These are phyloP conservation scores for Euphorbia pulcherrima DNA, from an alignment of 345 rosid genomes.

Conservation along the genomic window DNA sequence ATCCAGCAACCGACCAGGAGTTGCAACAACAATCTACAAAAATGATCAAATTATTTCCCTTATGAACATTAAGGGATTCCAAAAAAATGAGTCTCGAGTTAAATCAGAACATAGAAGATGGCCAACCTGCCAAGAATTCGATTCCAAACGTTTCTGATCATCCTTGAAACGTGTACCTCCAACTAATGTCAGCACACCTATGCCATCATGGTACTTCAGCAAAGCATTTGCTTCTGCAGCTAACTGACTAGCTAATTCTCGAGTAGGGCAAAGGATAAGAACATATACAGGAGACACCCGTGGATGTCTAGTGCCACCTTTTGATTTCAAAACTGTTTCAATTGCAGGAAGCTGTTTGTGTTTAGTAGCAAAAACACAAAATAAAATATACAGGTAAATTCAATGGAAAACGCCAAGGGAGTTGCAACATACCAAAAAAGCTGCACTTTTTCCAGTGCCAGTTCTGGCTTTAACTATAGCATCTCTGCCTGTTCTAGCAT, in stretches of 20 bases:
- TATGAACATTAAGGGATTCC: background rate
- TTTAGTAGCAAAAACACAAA: slow-evolving; percentile 42
- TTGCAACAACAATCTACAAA: slow-evolving; percentile 78
- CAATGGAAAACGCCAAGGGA: slow-evolving; percentile 15
- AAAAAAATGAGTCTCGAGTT: slow-evolving; percentile 6
- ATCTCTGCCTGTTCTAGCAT: slow-evolving; percentile 70
- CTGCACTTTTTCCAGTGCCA: slow-evolving; percentile 81
- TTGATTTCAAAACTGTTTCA: slow-evolving; percentile 91
- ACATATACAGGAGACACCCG: slow-evolving; percentile 50
- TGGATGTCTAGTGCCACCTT: slow-evolving; percentile 30
- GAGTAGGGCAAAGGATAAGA: slow-evolving; percentile 86
- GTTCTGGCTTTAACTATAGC: slow-evolving; percentile 90
- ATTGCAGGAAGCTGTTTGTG: slow-evolving; percentile 93
- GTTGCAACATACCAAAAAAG: slow-evolving; percentile 66
- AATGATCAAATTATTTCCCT: slow-evolving; percentile 5
- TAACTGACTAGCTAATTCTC: slow-evolving; percentile 93
- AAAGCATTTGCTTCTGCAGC: slow-evolving; percentile 91
- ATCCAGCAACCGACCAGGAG: slow-evolving; percentile 94
- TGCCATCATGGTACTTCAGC: slow-evolving; percentile 74
- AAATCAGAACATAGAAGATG: slow-evolving; percentile 8
- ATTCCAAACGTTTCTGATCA: slow-evolving; percentile 74
- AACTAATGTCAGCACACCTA: slow-evolving; percentile 78
- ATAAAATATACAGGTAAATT: slow-evolving; percentile 16
- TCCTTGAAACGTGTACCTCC: slow-evolving; percentile 94
- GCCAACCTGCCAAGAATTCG: slow-evolving; percentile 89